Evolutionary conservation across 2,329 filamentous ascomycete genomes (phyloP).

Genomic region (Massarina eburnea): DNA sequence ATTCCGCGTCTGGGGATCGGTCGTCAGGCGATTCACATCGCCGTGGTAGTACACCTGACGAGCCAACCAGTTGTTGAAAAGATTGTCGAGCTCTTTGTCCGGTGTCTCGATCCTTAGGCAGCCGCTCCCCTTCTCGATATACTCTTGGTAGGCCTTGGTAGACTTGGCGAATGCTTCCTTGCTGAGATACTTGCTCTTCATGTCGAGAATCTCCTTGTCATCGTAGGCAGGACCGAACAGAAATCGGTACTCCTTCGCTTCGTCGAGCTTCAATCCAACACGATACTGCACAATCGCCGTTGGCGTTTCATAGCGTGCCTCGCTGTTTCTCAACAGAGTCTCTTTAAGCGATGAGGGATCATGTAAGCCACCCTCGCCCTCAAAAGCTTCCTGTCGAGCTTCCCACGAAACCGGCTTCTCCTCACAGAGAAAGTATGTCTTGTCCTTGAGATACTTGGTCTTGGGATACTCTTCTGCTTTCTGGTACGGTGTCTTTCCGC

Average conservation of each 20-base stretch:
- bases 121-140: conserved; percentile 55
- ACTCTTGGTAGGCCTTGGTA: conserved; percentile 52
- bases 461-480: conserved; percentile 60
- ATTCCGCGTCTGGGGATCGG: conserved; percentile 61
- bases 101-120: conserved; percentile 58
- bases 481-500: conserved; percentile 59
- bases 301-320: conserved; percentile 59
- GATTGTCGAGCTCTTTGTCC: conserved; percentile 58
- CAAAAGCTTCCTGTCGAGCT: conserved; percentile 54
- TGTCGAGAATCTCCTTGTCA: conserved; percentile 51
- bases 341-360: conserved; percentile 50
- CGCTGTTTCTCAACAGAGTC: conserved; percentile 47
- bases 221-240: conserved; percentile 59
- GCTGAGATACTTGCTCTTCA: conserved; percentile 54
- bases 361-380: conserved; percentile 59
- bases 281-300: conserved; percentile 58
- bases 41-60: conserved; percentile 62
- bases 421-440: conserved; percentile 60
- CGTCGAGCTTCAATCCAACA: conserved; percentile 43
- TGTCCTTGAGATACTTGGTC: conserved; percentile 60
- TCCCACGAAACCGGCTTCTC: conserved; percentile 56
- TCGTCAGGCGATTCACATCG: conserved; percentile 60
- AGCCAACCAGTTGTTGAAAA: conserved; percentile 62
- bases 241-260: conserved; percentile 54
- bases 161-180: conserved; percentile 52